A percentile compares a stretch with the other conserved stretches of the same genome.
Evolutionary conservation across 805 yeast genomes (phyloP).

Genomic region (Wilhelminamyces savonicus): DNA sequence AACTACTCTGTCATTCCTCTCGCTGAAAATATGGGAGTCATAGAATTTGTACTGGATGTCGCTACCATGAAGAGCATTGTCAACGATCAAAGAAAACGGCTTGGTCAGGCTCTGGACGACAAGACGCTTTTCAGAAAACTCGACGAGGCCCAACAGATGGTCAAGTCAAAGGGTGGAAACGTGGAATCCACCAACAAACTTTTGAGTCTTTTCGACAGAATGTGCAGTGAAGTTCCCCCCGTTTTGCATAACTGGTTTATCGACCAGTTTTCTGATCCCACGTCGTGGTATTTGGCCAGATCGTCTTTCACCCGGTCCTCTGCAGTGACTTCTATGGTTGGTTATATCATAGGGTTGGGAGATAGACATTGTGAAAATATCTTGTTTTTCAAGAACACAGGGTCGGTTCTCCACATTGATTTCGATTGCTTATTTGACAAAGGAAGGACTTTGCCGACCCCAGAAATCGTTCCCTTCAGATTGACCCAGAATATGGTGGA

Average conservation of each 20-base stretch:
- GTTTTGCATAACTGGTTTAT: constrained; percentile 84
- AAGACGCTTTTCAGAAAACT: constrained; percentile 23
- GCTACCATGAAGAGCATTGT: constrained; percentile 61
- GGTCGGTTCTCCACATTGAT: constrained; percentile 87
- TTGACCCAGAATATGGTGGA: constrained; percentile 83
- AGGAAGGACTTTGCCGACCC: constrained; percentile 63
- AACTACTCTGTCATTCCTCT: constrained; percentile 88
- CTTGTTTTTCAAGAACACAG: constrained; percentile 63
- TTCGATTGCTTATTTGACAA: constrained; percentile 95
- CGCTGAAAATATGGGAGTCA: constrained; percentile 80
- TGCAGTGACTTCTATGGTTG: constrained; percentile 97
- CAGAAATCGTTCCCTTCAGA: constrained; percentile 93
- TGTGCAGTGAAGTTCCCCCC: constrained; percentile 46
- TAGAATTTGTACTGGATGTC: constrained; percentile 75
- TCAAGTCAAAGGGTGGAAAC: constrained; percentile 6
- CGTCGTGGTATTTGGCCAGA: constrained; percentile 78
- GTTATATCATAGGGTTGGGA: constrained; percentile 89
- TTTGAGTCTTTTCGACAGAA: constrained; percentile 14
- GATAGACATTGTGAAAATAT: constrained; percentile 96
- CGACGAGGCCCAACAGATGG: constrained; percentile 24
- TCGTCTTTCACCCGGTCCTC: constrained; percentile 68
- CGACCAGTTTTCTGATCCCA: constrained; percentile 84
- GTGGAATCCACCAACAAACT: constrained; percentile 12
- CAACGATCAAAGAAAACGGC: constrained; percentile 19
- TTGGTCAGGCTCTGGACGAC: constrained; percentile 14